Base-by-base conservation (phyloP, 495 filamentous ascomycete genomes). In the Cryomyces antarcticus region DNA sequence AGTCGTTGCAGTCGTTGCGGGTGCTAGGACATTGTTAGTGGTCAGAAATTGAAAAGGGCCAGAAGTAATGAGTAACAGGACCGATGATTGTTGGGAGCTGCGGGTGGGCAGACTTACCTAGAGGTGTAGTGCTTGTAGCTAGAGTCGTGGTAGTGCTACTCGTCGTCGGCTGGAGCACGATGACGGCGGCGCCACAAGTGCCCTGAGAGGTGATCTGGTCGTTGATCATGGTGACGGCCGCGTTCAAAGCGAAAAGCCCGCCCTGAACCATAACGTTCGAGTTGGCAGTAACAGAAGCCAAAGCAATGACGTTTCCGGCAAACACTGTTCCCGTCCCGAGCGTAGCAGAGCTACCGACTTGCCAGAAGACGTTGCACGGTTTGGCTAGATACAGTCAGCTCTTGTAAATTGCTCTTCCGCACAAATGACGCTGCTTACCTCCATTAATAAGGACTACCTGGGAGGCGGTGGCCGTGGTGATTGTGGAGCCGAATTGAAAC, bases 291-390 rank as follows among this genome's bases (percentile, higher is more conserved):
- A 46, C 41, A 30, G 44, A 46, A 46, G 44, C 36, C 10, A 31
- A 17, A 17, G 44, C 44, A 7, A 46, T n/a, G 10, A 46, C 31
- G 30, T 43, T 36, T 6, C 44, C 44, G 29, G 44, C 44, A 36
- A 46, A 46, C 10, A 35, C 6, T 6, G 44, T 46, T 24, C 17
- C 38, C 7, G 44, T 46, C 0, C 44, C 45, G 10, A 47, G 28
- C 6, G 45, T 47, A 27, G 45, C 45, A 11, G 45, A 47, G 45
- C 45, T 47, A 11, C 45, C 45, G 17, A 47, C 45, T 30, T 47
- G 45, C 45, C 45, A 47, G 40, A 24, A 47, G 38, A 47, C 45
- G 31, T 47, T 47, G 45, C 45, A 47, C 3, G 45, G 39, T 7
- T 47, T 30, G 11, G 45, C 45, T 24, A 24, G 17, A 24, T 24